Evolutionary conservation across 192 early-diverging fungal species (phyloP).

Genomic region (Coemansia sp.): DNA sequence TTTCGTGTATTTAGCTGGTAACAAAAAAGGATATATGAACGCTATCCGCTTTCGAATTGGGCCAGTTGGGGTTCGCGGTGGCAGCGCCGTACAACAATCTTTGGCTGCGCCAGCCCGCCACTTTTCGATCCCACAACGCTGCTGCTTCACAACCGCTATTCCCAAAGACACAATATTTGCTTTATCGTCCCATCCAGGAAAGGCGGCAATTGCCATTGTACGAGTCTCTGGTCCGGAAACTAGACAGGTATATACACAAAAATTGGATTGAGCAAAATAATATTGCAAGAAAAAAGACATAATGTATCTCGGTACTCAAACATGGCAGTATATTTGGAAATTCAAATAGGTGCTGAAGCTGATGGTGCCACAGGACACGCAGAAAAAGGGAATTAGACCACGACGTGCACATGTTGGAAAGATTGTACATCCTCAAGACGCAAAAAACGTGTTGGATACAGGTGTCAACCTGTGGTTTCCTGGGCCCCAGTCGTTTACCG

Average conservation of each 20-base stretch:
- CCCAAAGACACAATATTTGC: constrained; percentile 67
- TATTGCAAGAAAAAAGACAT: too few species aligned
- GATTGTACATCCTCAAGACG: constrained; percentile 35
- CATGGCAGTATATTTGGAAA: background rate
- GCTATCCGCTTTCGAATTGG: background rate
- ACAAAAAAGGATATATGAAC: constrained; percentile 9
- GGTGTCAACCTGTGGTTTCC: constrained; percentile 49
- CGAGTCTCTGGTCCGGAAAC: constrained; percentile 67
- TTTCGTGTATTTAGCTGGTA: background rate
- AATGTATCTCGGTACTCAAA: background rate
- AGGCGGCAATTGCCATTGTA: constrained; percentile 76
- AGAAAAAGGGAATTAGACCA: background rate
- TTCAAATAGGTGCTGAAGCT: constrained; percentile 7
- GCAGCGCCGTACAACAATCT: background rate
- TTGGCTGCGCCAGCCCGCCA: constrained; percentile 1
- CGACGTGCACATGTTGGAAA: constrained; percentile 13
- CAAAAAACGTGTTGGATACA: constrained; percentile 57
- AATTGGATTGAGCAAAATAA: too few species aligned
- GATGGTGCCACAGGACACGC: constrained; percentile 11
- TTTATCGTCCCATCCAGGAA: constrained; percentile 68
- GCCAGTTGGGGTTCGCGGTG: background rate
- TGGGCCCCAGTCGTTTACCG: constrained; percentile 66
- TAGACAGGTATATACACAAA: constrained; percentile 28
- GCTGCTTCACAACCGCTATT: background rate
- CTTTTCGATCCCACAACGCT: background rate